Evolutionary conservation across 768 basidiomycete genomes (phyloP), one percentile per base, ranked within the genome.

Genomic region (Agrocybe pediades): DNA sequence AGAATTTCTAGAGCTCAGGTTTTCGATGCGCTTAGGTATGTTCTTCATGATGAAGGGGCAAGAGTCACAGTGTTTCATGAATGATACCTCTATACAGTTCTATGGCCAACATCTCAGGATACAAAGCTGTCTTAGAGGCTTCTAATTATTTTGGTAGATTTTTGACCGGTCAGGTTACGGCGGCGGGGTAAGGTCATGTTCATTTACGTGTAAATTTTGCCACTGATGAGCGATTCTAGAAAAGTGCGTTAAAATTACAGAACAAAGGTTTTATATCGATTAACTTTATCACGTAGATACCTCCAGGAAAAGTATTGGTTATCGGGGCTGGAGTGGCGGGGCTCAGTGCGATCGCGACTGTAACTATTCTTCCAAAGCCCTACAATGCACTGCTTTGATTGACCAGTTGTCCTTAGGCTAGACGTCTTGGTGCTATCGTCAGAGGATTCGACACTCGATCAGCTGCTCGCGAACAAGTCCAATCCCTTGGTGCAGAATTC

Each of bases 51-150:
- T 0, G 15, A n/a, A n/a, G n/a, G n/a, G n/a, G n/a, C n/a, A n/a
- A n/a, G 23, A 50, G 27, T 55, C 23, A 25, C 9, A 46, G 13
- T 23, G 1, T 52, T 51, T 16, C 11, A 26, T 48, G 33, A 44
- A 45, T 48, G 39, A 56, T 25, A 50, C n/a, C 43, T 29, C 25
- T 40, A 16, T 50, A 6, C 51, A 92, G 92, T 63, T 93, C 91
- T 21, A 95, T 95, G 92, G 86, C 88, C n/a, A 95, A 94, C 65
- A 94, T 92, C 39, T 83, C 91, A n/a, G 92, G 92, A 11, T 95
- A 95, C 69, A 92, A 95, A 68, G 92, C 92, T 36, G 91, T 95
- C 43, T 69, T 95, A 65, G 92, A 95, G 68, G 92, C 92, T 25
- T 90, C 91, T 21, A 93, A 92, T 68, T 83, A 90, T 64, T 95